These are phyloP conservation scores for Ichthyophonus hoferi DNA, from an alignment of 208 protist genomes.

Conservation along the genomic window DNA sequence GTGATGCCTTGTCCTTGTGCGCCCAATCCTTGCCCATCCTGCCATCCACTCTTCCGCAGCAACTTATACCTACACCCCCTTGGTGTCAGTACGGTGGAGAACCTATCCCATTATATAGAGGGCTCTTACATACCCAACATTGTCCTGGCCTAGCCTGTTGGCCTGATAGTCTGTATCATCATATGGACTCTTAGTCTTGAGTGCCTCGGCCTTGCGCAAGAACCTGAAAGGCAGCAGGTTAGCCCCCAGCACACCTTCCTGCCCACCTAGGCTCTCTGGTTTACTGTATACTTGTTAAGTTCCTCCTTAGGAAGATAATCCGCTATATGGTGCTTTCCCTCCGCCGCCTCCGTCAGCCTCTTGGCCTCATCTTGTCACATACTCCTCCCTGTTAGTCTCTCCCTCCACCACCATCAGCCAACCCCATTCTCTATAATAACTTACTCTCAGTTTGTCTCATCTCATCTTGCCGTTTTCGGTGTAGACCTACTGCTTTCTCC, in stretches of 20 bases:
- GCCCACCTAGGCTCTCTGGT: background rate
- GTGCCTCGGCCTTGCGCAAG: conserved; percentile 18
- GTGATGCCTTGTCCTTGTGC: background rate
- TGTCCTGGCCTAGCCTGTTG: background rate
- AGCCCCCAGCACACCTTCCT: background rate
- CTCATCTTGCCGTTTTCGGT: background rate
- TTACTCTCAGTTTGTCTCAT: background rate
- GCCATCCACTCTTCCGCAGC: conserved; percentile 1
- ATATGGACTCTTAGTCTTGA: background rate
- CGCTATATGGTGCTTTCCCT: background rate
- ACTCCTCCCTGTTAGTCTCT: background rate
- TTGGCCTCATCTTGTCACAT: background rate
- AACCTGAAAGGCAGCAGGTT: background rate
- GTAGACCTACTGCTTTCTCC: background rate
- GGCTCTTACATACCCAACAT: conserved; percentile 17
- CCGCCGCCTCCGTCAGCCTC: background rate
- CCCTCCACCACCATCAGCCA: background rate
- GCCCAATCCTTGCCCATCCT: conserved; percentile 24
- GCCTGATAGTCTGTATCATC: background rate
- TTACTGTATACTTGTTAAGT: conserved; percentile 14
- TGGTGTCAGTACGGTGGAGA: too few relatives aligned
- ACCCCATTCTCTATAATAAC: background rate
- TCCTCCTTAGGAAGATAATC: conserved; percentile 32
- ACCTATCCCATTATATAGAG: too few relatives aligned
- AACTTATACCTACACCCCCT: background rate